Base-by-base conservation (phyloP, 2,329 filamentous ascomycete genomes). In the Endoconidiophora laricicola region DNA sequence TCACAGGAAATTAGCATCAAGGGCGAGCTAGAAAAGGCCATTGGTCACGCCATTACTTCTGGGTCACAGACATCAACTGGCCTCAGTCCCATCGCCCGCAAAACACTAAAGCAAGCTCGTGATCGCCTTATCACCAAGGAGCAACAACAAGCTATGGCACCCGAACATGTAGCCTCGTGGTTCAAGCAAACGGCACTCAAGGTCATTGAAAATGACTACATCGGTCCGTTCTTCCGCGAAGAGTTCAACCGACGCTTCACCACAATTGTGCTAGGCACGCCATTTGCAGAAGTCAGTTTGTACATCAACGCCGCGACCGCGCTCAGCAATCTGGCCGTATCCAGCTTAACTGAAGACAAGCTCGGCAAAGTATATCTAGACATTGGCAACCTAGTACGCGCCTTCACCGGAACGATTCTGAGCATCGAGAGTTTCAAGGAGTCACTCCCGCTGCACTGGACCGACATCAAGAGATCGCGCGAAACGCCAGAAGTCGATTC, bases 301-400 rank as follows among this genome's bases (percentile, higher is more conserved):
- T 81, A 86, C 56, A 65, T 83, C 46, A 79, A 90, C 60, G 82
- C 85, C 1, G 71, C 80, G n/a, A 77, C 79, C 53, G 75, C 81
- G 0, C 66, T 91, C 38, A 78, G 76, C 10, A 71, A 74, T 46
- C 70, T 96, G 24, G 75, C 84, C 0, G 73, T 86, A 3, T 74
- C 75, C 54, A 90, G 83, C 62, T 65, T 95, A 49, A 68, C 69
- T 3, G 88, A 96, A 63, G 90, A 96, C 61, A 73, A 74, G 44
- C 91, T 79, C 60, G 90, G 90, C 12, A 83, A 85, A 57, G 90
- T 93, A n/a, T 82, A 93, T 56, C 72, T 79, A 41, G 84, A 91
- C 55, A 78, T 96, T 2, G 77, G 83, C 1, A 66, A 66, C 45
- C 80, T 94, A 51, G 76, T 95, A 46, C 76, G 81, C 44, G 76